Percentiles rank a stretch among this genome's conserved stretches.
Conservation (phyloP, 345 rosid species). For the Salix viminalis region DNA sequence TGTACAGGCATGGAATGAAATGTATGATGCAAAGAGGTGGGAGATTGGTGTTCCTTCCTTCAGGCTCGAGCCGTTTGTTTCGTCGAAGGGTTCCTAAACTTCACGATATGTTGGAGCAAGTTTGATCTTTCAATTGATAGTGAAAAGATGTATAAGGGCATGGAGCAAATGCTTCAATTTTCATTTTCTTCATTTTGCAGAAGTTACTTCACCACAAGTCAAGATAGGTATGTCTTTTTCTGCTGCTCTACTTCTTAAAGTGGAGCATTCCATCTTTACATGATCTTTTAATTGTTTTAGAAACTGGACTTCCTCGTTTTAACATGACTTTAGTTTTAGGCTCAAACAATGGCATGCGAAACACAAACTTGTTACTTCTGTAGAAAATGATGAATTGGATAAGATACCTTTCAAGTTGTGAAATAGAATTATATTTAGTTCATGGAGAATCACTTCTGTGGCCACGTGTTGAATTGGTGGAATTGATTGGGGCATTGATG, state of each 20-base stretch:
- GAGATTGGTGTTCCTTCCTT: slow-evolving; percentile 88
- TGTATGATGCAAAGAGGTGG: slow-evolving; percentile 98
- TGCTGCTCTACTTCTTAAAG: background rate
- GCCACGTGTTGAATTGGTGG: background rate
- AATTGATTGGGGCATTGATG: background rate
- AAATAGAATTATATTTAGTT: background rate
- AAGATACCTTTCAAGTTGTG: background rate
- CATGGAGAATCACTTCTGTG: background rate
- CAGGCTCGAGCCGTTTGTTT: slow-evolving; percentile 89
- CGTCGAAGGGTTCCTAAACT: slow-evolving; percentile 67
- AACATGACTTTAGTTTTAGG: background rate
- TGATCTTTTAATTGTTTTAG: background rate
- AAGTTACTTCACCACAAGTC: slow-evolving; percentile 2
- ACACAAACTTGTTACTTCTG: background rate
- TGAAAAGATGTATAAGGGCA: slow-evolving; percentile 7
- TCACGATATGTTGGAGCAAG: slow-evolving; percentile 70
- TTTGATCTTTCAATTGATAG: slow-evolving; percentile 28
- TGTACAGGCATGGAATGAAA: slow-evolving; percentile 98
- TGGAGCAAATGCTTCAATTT: slow-evolving; percentile 18
- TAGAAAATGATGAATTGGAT: background rate
- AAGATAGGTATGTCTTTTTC: slow-evolving; percentile 25
- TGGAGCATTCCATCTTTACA: background rate
- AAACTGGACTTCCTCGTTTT: background rate
- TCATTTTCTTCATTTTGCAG: slow-evolving; percentile 1
- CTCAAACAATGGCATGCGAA: background rate